Evolutionary conservation across 306 rosid genomes (phyloP).

Genomic region (Vigna nakashimae): DNA sequence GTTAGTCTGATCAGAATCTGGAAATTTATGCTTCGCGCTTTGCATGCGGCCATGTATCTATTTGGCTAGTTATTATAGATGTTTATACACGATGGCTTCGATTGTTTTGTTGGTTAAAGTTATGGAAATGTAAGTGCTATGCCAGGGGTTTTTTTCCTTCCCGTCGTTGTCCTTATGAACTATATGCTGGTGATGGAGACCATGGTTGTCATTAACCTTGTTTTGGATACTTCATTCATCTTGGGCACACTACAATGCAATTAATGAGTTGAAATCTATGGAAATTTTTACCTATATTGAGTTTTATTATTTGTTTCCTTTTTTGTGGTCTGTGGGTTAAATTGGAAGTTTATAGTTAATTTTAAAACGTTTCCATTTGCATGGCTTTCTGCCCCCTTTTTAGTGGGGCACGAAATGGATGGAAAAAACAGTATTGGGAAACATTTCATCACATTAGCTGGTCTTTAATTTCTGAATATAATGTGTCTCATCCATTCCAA

Average conservation of each 20-base stretch:
- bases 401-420: constrained; percentile 9
- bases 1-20: constrained; percentile 22
- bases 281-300: not conserved
- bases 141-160: not conserved
- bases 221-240: constrained; percentile 5
- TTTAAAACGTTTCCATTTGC: constrained; percentile 27
- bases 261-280: constrained; percentile 3
- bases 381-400: not conserved
- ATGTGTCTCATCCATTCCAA: constrained; percentile 9
- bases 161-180: constrained; percentile 7
- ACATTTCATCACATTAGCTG: not conserved
- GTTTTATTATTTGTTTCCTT: constrained; percentile 19
- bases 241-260: not conserved
- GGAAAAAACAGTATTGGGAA: not conserved
- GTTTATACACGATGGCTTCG: constrained; percentile 14
- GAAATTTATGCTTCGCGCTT: constrained; percentile 11
- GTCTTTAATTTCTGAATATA: constrained; percentile 11
- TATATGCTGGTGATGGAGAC: constrained; percentile 15
- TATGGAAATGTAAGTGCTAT: constrained; percentile 4
- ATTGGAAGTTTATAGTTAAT: constrained; percentile 26
- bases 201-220: constrained; percentile 8
- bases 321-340: constrained; percentile 27
- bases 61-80: constrained; percentile 23
- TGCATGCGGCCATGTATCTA: not conserved
- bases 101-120: constrained; percentile 32